phyloP scores from a whole-genome alignment of 768 basidiomycete genomes.

The Udeniomyces megalosporus region DNA sequence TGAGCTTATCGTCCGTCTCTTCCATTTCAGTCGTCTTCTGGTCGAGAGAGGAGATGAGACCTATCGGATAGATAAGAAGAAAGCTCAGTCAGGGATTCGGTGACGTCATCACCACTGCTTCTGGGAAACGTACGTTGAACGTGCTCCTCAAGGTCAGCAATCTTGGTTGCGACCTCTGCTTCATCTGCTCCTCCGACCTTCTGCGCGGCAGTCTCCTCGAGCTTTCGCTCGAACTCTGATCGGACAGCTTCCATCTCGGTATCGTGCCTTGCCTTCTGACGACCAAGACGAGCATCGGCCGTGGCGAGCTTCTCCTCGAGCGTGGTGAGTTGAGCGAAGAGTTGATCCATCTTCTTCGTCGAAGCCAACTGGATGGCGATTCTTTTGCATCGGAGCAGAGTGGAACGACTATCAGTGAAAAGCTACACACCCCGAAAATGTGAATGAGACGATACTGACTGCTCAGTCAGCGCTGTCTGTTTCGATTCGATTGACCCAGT shows the following conservation, averaged over 20 bases:
- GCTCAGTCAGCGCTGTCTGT: neutral
- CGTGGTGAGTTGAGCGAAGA: neutral
- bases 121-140: neutral
- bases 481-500: too few relatives aligned
- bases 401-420: too few relatives aligned
- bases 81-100: neutral
- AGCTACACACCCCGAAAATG: too few relatives aligned
- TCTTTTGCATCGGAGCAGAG: too few relatives aligned
- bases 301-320: conserved; percentile 1
- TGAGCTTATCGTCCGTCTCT: conserved; percentile 13
- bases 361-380: too few relatives aligned
- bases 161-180: neutral
- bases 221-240: neutral
- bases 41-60: neutral
- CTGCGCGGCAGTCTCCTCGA: neutral
- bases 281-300: neutral
- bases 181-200: neutral
- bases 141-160: neutral
- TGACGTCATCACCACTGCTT: neutral
- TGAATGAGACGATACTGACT: neutral
- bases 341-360: neutral
- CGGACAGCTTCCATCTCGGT: neutral
- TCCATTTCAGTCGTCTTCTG: conserved; percentile 5
- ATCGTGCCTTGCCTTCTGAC: neutral
- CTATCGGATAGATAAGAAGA: neutral